These are phyloP conservation scores for Astrephomene gubernaculifera DNA, from an alignment of 139 green algal genomes.

Conservation along the genomic window DNA sequence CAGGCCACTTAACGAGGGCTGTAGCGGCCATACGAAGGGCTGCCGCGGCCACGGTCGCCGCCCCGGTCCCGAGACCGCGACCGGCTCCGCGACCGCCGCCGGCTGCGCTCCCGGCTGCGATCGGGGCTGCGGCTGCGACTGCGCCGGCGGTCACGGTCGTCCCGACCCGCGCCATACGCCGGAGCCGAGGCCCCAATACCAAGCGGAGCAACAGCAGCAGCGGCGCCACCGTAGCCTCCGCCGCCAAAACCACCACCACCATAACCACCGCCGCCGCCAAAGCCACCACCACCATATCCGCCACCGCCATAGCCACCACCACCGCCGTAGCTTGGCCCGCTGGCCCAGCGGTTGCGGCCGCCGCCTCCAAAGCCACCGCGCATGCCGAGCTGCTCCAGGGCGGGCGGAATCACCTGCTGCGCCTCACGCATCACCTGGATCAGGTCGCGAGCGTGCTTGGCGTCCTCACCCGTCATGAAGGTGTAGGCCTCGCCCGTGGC, in stretches of 20 bases:
- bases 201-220: background rate
- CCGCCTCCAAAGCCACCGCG: constrained; percentile 52
- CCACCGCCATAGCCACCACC: constrained; percentile 42
- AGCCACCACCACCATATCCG: constrained; percentile 44
- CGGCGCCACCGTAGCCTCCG: constrained; percentile 49
- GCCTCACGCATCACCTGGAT: constrained; percentile 73
- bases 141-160: constrained; percentile 26
- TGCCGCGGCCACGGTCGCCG: constrained; percentile 33
- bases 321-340: constrained; percentile 44
- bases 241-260: constrained; percentile 56
- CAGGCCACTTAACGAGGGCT: constrained; percentile 2
- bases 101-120: background rate
- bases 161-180: background rate
- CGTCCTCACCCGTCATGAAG: constrained; percentile 80
- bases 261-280: constrained; percentile 38
- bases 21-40: constrained; percentile 55
- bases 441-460: constrained; percentile 80
- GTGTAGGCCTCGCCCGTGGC: constrained; percentile 83
- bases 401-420: constrained; percentile 66
- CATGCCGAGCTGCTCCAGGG: constrained; percentile 67
- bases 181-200: background rate
- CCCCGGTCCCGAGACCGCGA: background rate
- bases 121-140: constrained; percentile 34
- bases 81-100: constrained; percentile 23
- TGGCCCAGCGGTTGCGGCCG: constrained; percentile 54